Conservation (phyloP, 495 filamentous ascomycete genomes). For the Physcia stellaris region DNA sequence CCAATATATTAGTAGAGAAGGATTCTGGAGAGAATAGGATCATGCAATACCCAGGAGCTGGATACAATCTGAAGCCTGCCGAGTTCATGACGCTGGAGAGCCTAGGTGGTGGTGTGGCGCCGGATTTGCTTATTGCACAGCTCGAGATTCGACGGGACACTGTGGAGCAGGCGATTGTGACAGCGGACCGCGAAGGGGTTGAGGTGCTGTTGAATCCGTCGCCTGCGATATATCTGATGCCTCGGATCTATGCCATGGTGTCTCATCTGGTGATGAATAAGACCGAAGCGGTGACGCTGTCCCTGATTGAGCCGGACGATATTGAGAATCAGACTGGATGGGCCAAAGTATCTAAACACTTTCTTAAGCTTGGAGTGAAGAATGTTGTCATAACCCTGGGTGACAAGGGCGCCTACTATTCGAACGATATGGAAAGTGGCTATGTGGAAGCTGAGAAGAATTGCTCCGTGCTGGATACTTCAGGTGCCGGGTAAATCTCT, state of each 20-base stretch:
- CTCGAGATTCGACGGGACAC: conserved; percentile 70
- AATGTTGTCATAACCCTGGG: conserved; percentile 79
- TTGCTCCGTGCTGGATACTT: conserved; percentile 74
- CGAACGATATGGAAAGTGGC: conserved; percentile 25
- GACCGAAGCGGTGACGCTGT: conserved; percentile 68
- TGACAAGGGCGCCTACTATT: conserved; percentile 53
- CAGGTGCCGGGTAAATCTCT: conserved; percentile 87
- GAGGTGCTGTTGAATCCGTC: conserved; percentile 73
- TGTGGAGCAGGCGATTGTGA: conserved; percentile 47
- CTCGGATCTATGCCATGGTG: conserved; percentile 51
- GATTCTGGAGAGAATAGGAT: conserved; percentile 76
- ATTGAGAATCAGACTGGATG: no score
- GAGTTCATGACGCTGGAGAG: conserved; percentile 26
- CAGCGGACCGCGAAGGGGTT: conserved; percentile 34
- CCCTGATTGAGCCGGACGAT: conserved; percentile 24
- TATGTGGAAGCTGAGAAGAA: conserved; percentile 36
- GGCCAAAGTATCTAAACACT: conserved; percentile 34
- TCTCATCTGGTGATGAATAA: conserved; percentile 81
- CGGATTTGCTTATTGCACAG: conserved; percentile 71
- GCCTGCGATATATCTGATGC: conserved; percentile 58
- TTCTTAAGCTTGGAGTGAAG: conserved; percentile 52
- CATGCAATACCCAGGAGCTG: conserved; percentile 66
- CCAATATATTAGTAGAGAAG: conserved; percentile 74
- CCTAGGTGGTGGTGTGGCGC: no score
- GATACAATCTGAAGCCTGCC: conserved; percentile 35